Evolutionary conservation across 345 rosid genomes (phyloP).

Genomic region (Ailanthus altissimus): DNA sequence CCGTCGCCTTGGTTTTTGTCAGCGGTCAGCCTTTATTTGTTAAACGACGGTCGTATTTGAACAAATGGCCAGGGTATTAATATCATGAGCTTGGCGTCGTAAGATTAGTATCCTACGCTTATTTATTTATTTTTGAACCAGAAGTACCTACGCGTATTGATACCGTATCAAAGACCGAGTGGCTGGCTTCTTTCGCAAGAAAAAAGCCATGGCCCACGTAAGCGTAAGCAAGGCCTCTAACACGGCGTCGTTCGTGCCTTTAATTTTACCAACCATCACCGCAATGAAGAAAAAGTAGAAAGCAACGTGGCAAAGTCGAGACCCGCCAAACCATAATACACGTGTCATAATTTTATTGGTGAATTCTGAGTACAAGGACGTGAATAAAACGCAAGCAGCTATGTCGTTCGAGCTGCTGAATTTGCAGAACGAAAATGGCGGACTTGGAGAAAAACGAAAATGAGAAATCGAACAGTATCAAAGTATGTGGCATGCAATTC

Average conservation of each 20-base stretch:
- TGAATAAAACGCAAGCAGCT: background rate
- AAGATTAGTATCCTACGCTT: background rate
- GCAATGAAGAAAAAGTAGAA: background rate
- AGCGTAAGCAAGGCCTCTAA: background rate
- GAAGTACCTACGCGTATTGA: background rate
- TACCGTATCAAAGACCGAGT: background rate
- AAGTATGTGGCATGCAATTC: slow-evolving; percentile 78
- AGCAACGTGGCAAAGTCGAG: background rate
- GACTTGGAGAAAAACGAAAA: slow-evolving; percentile 20
- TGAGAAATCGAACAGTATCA: slow-evolving; percentile 43
- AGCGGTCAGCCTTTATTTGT: slow-evolving; percentile 12
- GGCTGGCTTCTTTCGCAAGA: background rate
- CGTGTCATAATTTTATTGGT: slow-evolving; percentile 25
- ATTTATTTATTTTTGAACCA: too few species aligned
- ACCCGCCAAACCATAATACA: background rate
- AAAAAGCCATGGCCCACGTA: slow-evolving; percentile 1
- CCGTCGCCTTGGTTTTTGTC: background rate
- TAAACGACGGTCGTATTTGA: background rate
- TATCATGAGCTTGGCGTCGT: background rate
- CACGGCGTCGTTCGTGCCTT: background rate
- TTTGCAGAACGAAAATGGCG: slow-evolving; percentile 35
- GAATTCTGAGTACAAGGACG: background rate
- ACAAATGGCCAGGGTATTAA: background rate
- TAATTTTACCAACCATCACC: background rate
- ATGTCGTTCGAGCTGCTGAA: background rate